Evolutionary conservation across 441 rosid genomes (phyloP).

Genomic region (Syzygium malaccense): DNA sequence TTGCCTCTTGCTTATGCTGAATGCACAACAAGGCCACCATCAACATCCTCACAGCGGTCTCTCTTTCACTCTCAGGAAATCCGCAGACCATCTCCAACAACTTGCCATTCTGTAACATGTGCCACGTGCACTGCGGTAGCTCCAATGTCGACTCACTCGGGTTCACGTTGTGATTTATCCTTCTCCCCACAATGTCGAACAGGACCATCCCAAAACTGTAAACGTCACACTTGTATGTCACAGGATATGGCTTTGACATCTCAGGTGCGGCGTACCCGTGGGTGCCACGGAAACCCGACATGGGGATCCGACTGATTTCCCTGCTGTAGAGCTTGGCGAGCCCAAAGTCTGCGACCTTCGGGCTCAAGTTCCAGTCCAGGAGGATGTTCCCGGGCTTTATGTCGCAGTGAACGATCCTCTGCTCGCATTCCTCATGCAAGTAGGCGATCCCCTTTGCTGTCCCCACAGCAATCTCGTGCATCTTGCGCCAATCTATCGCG

Average conservation of each 20-base stretch:
- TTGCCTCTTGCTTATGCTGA: neutral
- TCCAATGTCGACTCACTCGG: neutral
- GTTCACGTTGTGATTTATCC: neutral
- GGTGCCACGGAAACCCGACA: slow-evolving; percentile 3
- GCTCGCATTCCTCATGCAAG: neutral
- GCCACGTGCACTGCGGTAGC: neutral
- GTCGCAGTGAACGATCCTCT: slow-evolving; percentile 2
- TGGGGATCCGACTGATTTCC: neutral
- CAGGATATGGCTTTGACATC: neutral
- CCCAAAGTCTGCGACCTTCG: neutral
- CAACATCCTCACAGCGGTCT: neutral
- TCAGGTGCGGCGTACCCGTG: neutral
- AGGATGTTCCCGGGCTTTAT: slow-evolving; percentile 17
- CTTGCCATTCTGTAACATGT: neutral
- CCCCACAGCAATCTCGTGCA: neutral
- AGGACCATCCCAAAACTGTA: slow-evolving; percentile 5
- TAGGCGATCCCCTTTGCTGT: neutral
- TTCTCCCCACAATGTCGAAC: neutral
- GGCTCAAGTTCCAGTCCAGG: neutral
- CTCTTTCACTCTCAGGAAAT: neutral
- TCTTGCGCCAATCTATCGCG: neutral
- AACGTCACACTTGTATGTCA: neutral
- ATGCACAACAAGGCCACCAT: slow-evolving; percentile 6
- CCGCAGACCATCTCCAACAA: neutral
- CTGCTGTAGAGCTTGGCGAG: neutral